These are phyloP conservation scores for Stereocaulon alpinum DNA, from an alignment of 495 filamentous ascomycete species.

Conservation along the genomic window DNA sequence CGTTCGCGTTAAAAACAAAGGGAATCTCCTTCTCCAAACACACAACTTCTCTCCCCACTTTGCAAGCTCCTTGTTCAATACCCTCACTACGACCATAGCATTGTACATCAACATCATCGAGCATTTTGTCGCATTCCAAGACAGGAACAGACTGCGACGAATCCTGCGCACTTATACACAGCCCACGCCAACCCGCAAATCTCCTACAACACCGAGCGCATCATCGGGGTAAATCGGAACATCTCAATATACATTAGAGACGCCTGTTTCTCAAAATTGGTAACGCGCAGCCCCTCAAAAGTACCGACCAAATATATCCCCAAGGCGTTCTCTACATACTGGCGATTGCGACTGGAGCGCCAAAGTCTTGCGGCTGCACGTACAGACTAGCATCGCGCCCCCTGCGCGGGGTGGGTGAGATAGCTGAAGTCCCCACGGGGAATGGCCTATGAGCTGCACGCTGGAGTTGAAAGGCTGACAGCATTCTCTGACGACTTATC, in stretches of 20 bases:
- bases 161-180: background rate
- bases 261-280: background rate
- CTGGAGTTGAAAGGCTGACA: conserved; percentile 13
- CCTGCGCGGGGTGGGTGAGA: conserved; percentile 8
- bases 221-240: conserved; percentile 1
- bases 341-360: conserved; percentile 12
- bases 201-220: conserved; percentile 5
- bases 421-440: conserved; percentile 12
- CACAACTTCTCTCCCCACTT: no score
- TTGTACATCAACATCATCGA: no score
- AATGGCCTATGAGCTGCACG: conserved; percentile 23
- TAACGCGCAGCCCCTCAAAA: conserved; percentile 1
- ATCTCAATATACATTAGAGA: background rate
- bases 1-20: no score
- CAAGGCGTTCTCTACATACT: background rate
- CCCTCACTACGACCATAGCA: no score
- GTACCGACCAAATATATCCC: background rate
- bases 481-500: conserved; percentile 9
- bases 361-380: conserved; percentile 1
- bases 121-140: no score
- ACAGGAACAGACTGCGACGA: background rate
- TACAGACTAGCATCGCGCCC: conserved; percentile 6
- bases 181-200: background rate
- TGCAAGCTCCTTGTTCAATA: no score
- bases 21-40: no score